Conservation (phyloP, 2,329 filamentous ascomycete species). For the Calonectria fujianensis region DNA sequence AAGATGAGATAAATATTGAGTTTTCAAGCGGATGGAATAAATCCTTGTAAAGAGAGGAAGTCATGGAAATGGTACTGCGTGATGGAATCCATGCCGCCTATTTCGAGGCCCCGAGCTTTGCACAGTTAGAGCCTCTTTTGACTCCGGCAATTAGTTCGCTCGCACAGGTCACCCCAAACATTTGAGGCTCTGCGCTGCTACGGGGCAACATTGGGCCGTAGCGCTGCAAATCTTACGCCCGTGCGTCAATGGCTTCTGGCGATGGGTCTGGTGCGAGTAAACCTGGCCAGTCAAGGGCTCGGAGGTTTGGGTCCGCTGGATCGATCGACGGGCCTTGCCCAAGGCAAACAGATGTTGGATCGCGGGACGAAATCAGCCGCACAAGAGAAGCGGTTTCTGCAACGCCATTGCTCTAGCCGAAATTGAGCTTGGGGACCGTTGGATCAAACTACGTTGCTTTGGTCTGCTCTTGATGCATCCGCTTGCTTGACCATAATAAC, state of each 20-base stretch:
- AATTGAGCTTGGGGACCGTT: not conserved
- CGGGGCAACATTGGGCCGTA: constrained; percentile 11
- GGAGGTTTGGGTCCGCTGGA: constrained; percentile 5
- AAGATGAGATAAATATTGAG: not conserved
- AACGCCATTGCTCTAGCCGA: not conserved
- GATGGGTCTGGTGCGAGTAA: not conserved
- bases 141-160: not conserved
- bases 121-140: not conserved
- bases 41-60: not conserved
- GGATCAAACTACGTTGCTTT: not conserved
- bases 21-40: not conserved
- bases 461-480: not conserved
- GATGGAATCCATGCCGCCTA: not conserved
- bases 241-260: not conserved
- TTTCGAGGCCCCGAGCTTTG: constrained; percentile 1
- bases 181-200: constrained; percentile 13
- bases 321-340: not conserved
- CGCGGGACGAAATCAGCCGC: not conserved
- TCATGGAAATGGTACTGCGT: not conserved
- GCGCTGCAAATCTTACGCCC: not conserved
- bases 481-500: not conserved
- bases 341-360: too few species aligned
- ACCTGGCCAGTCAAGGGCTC: not conserved
- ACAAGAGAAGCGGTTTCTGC: not conserved
- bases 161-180: not conserved